A percentile compares a stretch with the other conserved stretches of the same genome.
These are phyloP conservation scores for Rubroshorea leprosula DNA, from an alignment of 345 rosid genomes.

Conservation along the genomic window DNA sequence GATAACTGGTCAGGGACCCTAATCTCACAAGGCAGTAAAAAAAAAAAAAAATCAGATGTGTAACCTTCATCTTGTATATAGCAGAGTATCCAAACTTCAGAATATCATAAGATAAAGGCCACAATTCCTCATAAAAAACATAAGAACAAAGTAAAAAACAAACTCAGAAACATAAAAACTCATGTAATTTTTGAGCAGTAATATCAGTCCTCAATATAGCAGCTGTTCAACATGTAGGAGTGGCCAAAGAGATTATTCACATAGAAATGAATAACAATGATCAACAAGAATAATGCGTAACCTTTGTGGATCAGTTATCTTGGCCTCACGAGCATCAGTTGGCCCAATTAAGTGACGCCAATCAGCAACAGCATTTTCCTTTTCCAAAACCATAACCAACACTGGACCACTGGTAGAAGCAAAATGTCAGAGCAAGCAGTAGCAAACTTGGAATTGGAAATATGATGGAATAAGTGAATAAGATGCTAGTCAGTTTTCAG, in stretches of 20 bases:
- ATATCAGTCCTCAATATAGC: background rate
- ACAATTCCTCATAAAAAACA: background rate
- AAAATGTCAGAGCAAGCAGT: slow-evolving; percentile 8
- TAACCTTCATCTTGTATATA: too few species aligned
- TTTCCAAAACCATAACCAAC: slow-evolving; percentile 71
- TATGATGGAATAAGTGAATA: background rate
- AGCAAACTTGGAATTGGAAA: background rate
- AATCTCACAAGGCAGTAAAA: background rate
- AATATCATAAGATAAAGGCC: too few species aligned
- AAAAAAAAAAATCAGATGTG: background rate
- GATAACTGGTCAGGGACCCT: background rate
- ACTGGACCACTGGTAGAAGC: slow-evolving; percentile 59
- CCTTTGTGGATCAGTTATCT: slow-evolving; percentile 71
- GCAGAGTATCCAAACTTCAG: too few species aligned
- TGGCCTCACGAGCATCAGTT: slow-evolving; percentile 69
- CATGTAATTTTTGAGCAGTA: background rate
- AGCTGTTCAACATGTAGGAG: background rate
- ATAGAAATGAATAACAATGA: slow-evolving; percentile 6
- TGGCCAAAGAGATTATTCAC: background rate
- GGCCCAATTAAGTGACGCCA: slow-evolving; percentile 88
- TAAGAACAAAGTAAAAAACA: background rate
- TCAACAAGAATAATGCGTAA: slow-evolving; percentile 14
- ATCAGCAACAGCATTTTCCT: slow-evolving; percentile 62
- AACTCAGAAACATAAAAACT: background rate
- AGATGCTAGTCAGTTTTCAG: slow-evolving; percentile 4